These are phyloP conservation scores for Leishmania amazonensis DNA, from an alignment of 208 protist species.

Conservation along the genomic window DNA sequence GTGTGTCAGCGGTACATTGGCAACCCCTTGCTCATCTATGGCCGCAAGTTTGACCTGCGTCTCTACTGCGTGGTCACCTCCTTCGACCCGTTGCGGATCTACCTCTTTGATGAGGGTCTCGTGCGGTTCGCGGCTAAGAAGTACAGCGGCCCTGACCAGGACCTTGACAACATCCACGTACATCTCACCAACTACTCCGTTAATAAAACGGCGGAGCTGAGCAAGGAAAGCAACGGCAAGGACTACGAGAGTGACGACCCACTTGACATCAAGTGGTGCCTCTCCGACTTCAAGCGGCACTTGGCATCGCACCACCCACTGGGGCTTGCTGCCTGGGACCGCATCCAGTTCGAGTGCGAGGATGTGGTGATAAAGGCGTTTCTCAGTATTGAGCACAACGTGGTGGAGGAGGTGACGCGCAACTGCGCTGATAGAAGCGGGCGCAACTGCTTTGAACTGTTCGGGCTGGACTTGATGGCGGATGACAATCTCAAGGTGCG, in stretches of 20 bases:
- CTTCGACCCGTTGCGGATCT: constrained; percentile 91
- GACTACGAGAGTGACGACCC: constrained; percentile 68
- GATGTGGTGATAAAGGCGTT: constrained; percentile 93
- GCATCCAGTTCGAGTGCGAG: constrained; percentile 68
- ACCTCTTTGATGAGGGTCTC: constrained; percentile 95
- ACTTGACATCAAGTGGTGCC: constrained; percentile 91
- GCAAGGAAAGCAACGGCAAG: constrained; percentile 60
- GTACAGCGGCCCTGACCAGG: constrained; percentile 83
- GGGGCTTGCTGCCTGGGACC: constrained; percentile 58
- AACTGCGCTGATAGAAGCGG: constrained; percentile 72
- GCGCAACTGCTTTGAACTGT: constrained; percentile 92
- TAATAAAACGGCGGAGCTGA: constrained; percentile 93
- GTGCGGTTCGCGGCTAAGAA: constrained; percentile 94
- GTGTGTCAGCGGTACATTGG: constrained; percentile 95
- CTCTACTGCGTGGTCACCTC: constrained; percentile 94
- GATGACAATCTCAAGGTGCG: constrained; percentile 76
- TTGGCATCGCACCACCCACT: constrained; percentile 54
- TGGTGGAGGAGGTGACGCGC: constrained; percentile 64
- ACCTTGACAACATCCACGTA: constrained; percentile 88
- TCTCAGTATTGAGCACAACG: constrained; percentile 86
- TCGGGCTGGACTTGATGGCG: constrained; percentile 88
- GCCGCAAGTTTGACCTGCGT: constrained; percentile 95
- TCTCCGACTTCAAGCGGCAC: constrained; percentile 77
- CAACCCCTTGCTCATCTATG: constrained; percentile 94
- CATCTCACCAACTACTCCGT: constrained; percentile 98